Conservation (phyloP, 495 filamentous ascomycete species). For the Terfezia claveryi region DNA sequence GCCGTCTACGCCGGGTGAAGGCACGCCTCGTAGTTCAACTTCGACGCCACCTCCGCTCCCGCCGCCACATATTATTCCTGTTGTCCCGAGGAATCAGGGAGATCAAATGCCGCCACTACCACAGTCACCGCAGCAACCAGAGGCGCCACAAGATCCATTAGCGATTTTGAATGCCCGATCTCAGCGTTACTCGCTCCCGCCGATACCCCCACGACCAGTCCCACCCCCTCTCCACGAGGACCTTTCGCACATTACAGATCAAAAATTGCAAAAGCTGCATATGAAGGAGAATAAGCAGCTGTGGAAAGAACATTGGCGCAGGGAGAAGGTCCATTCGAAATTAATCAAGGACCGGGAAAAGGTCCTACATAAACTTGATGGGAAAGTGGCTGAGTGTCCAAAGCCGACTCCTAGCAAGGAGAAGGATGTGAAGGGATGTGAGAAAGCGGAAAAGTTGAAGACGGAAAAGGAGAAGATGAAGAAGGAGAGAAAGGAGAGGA, state of each 20-base stretch:
- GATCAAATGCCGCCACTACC: not conserved
- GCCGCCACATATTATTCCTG: not conserved
- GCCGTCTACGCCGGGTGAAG: not conserved
- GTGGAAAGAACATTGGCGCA: constrained; percentile 36
- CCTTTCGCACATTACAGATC: constrained; percentile 23
- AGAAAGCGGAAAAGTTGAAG: constrained; percentile 23
- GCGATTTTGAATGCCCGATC: not conserved
- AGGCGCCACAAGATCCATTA: not conserved
- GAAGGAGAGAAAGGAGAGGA: constrained; percentile 30
- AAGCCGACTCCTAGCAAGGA: not conserved
- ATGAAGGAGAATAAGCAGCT: constrained; percentile 37
- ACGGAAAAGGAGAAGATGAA: constrained; percentile 22
- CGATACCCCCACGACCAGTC: constrained; percentile 18
- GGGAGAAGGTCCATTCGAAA: constrained; percentile 40
- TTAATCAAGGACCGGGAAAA: constrained; percentile 37
- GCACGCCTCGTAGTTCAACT: not conserved
- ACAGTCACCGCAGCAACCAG: not conserved
- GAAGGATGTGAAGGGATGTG: constrained; percentile 23
- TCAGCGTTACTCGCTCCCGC: not conserved
- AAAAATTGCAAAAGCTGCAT: constrained; percentile 39
- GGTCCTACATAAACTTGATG: constrained; percentile 16
- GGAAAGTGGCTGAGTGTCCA: not conserved
- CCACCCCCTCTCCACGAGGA: constrained; percentile 29
- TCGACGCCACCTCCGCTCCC: not conserved
- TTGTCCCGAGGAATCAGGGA: not conserved